Base-by-base conservation (phyloP, 2,329 filamentous ascomycete species). In the Penicillium sp. region DNA sequence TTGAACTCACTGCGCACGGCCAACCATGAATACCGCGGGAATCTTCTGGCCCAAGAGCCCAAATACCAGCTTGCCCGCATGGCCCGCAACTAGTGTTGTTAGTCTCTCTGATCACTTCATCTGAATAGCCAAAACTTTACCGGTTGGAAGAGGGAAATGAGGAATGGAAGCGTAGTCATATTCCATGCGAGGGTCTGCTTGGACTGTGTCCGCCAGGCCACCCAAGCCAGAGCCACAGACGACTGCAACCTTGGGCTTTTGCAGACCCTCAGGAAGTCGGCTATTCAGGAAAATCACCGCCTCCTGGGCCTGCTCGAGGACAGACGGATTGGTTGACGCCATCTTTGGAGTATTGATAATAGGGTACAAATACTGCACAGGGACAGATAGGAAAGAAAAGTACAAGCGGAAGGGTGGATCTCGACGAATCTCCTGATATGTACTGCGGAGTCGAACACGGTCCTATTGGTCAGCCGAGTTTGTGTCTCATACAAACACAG, bases 21-120 rank as follows among this genome's bases (percentile, higher is more conserved):
- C 85, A 58, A 87, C 83, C 72, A 88, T 81, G 63, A 88, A 76
- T 26, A 87, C 82, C 6, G 83, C 82, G 2, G 85, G 82, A 6
- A 79, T 79, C 60, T 80, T 76, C 43, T 76, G 71, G 18, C 82
- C 82, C 54, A 88, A 77, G 26, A 81, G 76, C 15, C 85, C 84
- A 70, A 87, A 87, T 8, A 88, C 81, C 54, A 88, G 77, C 67
- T 85, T 86, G 46, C 85, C 85, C 56, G 81, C 83, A 79, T 88
- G 85, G 29, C 85, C 85, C 45, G 77, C 72, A 15, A 86, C 75
- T 76, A 20, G 59, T 41, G 6, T n/a, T 25, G 45, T 67, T 27
- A 69, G 58, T 42, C 27, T 44, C 26, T 31, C 18, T 2, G 22
- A 12, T 6, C 23, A 54, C 43, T 48, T 9, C 6, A 9, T n/a